Evolutionary conservation across 805 yeast species (phyloP), one percentile per base, ranked within the genome.

Genomic region (Saccharomycopsis fermentans): DNA sequence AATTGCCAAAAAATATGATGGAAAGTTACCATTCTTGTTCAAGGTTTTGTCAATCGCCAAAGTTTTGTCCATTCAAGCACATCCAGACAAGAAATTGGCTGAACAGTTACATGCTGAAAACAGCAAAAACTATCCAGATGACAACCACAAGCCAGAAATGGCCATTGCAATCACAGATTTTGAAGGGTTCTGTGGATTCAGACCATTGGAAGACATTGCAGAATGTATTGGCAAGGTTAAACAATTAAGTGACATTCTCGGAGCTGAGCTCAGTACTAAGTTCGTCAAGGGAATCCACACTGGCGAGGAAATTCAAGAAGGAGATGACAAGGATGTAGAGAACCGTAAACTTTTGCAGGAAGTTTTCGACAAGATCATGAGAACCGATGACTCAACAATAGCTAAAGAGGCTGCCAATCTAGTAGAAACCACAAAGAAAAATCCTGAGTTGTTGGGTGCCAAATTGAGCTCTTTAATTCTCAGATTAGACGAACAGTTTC

Each of bases 91-190:
- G 75, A 70, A 77, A 14, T 77, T 94, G 59, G 99, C 87, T 40
- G 82, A 79, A 53, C 81, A 81, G 63, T 78, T 94, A 66, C 96
- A 87, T 68, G 79, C 79, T 17, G 73, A 77, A 32, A 98, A 94
- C 74, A 98, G 99, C 58, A 82, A 83, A 67, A 87, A 94, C 74
- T 94, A 94, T 71, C 98, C 98, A 3, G 99, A 94, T 74, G 96
- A 86, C 71, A 94, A 94, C 76, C 99, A 94, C 74, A 94, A 94
- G 77, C 99, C 99, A n/a, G 99, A 94, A 73, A 94, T 94, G 99
- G 98, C 99, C 55, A 82, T 94, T 68, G 99, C 99, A 8, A 84
- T 94, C 57, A 91, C 98, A 24, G 88, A 82, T 61, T 94, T 94
- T 67, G 98, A 94, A 76, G 98, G 97, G 0, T 92, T 94, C 74